Evolutionary conservation across 2,329 filamentous ascomycete species (phyloP).

Genomic region (Cladosporium velox): DNA sequence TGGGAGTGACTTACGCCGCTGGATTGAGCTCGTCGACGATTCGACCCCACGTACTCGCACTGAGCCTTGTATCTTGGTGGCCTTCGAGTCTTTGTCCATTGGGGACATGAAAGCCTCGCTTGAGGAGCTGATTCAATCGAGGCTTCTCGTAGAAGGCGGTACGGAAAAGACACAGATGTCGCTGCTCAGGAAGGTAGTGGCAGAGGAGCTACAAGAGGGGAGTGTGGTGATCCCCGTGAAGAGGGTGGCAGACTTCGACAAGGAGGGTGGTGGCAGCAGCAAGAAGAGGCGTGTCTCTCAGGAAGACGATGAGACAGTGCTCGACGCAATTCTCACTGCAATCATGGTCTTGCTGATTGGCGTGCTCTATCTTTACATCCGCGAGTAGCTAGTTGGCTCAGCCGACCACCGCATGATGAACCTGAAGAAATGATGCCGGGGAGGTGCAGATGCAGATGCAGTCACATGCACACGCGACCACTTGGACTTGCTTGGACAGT

Average conservation of each 20-base stretch:
- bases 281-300: background rate
- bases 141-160: background rate
- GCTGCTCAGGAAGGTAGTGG: background rate
- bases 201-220: background rate
- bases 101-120: constrained; percentile 2
- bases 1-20: background rate
- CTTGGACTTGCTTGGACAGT: background rate
- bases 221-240: background rate
- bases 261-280: background rate
- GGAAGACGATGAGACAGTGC: background rate
- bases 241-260: background rate
- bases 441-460: background rate
- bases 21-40: background rate
- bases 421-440: background rate
- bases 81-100: constrained; percentile 3
- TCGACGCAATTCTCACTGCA: constrained; percentile 1
- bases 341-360: constrained; percentile 4
- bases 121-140: constrained; percentile 12
- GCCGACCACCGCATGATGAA: background rate
- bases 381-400: background rate
- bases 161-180: background rate
- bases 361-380: background rate
- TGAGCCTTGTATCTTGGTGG: constrained; percentile 3
- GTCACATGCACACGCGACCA: constrained; percentile 5
- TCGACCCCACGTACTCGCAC: background rate